A percentile compares a stretch with the other conserved stretches of the same genome.
Evolutionary conservation across 768 basidiomycete genomes (phyloP).

Genomic region (Tylopilus balloui): DNA sequence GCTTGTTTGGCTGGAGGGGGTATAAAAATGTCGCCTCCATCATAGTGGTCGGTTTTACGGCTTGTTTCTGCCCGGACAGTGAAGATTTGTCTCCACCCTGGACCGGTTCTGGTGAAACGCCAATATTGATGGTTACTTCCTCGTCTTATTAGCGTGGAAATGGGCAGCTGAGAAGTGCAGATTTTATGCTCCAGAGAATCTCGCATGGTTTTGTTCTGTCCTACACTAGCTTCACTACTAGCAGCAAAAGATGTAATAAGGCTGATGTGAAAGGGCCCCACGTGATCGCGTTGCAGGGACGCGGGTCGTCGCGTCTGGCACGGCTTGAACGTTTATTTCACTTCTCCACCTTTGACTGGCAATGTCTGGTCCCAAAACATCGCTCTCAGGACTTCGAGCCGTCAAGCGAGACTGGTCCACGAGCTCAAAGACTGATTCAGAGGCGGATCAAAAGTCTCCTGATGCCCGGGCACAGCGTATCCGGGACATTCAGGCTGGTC

Average conservation of each 20-base stretch:
- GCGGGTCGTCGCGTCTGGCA: slow-evolving; percentile 3
- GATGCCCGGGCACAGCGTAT: slow-evolving; percentile 40
- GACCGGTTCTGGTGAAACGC: slow-evolving; percentile 79
- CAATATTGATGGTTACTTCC: slow-evolving; percentile 47
- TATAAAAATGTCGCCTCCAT: slow-evolving; percentile 21
- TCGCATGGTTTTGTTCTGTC: slow-evolving; percentile 35
- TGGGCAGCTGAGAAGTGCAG: slow-evolving; percentile 46
- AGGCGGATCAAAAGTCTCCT: slow-evolving; percentile 17
- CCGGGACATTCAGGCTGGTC: slow-evolving; percentile 55
- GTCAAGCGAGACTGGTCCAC: slow-evolving; percentile 62
- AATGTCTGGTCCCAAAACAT: slow-evolving; percentile 32
- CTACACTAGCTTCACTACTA: slow-evolving; percentile 19
- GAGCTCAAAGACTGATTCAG: slow-evolving; percentile 34
- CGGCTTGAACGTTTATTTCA: too few relatives aligned
- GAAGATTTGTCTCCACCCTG: slow-evolving; percentile 52
- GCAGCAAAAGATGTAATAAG: too few relatives aligned
- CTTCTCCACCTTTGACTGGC: neutral
- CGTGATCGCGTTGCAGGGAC: slow-evolving; percentile 18
- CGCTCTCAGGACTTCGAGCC: slow-evolving; percentile 57
- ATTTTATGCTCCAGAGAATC: slow-evolving; percentile 26
- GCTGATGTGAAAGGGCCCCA: neutral
- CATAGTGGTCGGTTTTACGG: slow-evolving; percentile 30
- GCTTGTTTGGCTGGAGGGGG: slow-evolving; percentile 23
- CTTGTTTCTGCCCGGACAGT: slow-evolving; percentile 80
- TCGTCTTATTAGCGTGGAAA: slow-evolving; percentile 54